Evolutionary conservation across 192 early-diverging fungal species (phyloP).

Genomic region (Coemansia sp.): DNA sequence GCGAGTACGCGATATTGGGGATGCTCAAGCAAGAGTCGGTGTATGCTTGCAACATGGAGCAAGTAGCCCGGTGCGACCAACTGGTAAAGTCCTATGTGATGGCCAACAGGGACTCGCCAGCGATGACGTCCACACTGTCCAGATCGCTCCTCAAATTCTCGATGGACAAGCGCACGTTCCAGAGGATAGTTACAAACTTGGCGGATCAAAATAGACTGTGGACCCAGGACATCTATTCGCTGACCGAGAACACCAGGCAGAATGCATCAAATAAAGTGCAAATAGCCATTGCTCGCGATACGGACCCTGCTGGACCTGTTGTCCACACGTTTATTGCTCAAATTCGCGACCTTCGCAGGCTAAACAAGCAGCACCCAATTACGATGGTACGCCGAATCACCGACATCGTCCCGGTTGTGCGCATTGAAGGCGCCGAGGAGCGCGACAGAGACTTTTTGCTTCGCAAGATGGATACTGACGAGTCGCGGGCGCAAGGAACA

Average conservation of each 20-base stretch:
- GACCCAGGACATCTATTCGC: background rate
- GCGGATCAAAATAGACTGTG: conserved; percentile 15
- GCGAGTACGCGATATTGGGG: conserved; percentile 30
- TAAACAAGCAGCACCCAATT: background rate
- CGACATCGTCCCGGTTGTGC: conserved; percentile 1
- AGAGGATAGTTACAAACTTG: conserved; percentile 22
- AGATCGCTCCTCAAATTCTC: conserved; percentile 4
- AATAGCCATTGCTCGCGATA: conserved; percentile 20
- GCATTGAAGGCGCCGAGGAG: conserved; percentile 31
- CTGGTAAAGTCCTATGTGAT: conserved; percentile 11
- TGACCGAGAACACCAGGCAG: background rate
- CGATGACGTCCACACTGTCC: conserved; percentile 11
- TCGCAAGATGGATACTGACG: background rate
- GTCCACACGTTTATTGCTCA: conserved; percentile 30
- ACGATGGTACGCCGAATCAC: conserved; percentile 2
- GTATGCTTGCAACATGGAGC: background rate
- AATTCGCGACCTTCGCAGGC: conserved; percentile 19
- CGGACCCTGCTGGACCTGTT: conserved; percentile 25
- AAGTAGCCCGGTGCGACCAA: conserved; percentile 6
- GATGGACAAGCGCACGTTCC: conserved; percentile 42
- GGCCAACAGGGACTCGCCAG: conserved; percentile 1
- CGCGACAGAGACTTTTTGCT: conserved; percentile 19
- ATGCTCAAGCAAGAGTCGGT: conserved; percentile 31
- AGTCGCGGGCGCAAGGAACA: background rate
- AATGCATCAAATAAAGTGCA: background rate